Evolutionary conservation across 176 grass and related monocot genomes (phyloP).

Genomic region (Aegilops speltoides): DNA sequence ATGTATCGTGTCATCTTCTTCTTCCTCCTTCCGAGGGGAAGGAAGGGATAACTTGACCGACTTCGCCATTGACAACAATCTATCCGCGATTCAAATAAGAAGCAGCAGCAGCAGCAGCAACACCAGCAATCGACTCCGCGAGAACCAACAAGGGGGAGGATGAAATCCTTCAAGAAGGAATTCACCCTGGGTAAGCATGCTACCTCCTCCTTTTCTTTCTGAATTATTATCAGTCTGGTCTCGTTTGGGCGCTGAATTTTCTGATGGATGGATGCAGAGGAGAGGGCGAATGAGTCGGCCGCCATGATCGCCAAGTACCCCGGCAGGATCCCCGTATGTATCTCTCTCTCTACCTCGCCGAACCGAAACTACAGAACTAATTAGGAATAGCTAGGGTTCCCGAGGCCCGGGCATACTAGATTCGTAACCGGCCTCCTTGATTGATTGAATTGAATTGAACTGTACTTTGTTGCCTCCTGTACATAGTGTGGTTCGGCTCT

Average conservation of each 20-base stretch:
- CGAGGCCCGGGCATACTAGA: background rate
- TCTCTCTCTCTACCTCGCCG: background rate
- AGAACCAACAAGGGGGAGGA: background rate
- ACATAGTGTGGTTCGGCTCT: background rate
- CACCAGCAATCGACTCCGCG: background rate
- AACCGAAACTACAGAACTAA: background rate
- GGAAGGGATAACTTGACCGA: background rate
- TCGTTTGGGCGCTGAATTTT: background rate
- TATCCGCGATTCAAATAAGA: background rate
- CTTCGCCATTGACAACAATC: background rate
- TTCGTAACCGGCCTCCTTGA: background rate
- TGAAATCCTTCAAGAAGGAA: slow-evolving; percentile 64
- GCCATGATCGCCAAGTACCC: slow-evolving; percentile 68
- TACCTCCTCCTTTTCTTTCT: background rate
- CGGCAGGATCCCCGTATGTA: slow-evolving; percentile 52
- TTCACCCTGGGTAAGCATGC: slow-evolving; percentile 43
- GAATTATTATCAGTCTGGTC: background rate
- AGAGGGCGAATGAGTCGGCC: slow-evolving; percentile 57
- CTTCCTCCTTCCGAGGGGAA: background rate
- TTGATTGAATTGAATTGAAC: background rate
- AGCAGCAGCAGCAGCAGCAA: background rate
- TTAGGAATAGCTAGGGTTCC: slow-evolving; percentile 5
- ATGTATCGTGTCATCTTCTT: background rate
- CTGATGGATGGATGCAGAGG: slow-evolving; percentile 38
- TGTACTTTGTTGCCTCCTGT: background rate